Evolutionary conservation across 495 filamentous ascomycete species (phyloP).

Genomic region (Sporormia fimetaria): DNA sequence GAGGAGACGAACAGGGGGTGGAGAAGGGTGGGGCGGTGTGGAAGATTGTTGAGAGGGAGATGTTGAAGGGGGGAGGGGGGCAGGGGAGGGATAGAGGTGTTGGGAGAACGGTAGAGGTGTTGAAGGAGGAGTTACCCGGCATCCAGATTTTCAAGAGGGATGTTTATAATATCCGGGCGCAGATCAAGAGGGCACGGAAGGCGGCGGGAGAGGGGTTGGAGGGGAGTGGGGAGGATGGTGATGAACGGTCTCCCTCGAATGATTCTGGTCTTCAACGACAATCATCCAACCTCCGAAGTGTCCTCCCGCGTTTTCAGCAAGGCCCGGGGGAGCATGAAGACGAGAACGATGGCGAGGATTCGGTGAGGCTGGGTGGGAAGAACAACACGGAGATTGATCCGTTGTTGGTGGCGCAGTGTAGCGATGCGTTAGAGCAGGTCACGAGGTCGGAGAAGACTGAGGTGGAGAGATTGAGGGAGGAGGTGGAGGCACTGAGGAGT

Average conservation of each 20-base stretch:
- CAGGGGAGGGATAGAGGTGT: slow-evolving; percentile 22
- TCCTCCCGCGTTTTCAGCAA: no score
- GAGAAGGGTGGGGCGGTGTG: slow-evolving; percentile 20
- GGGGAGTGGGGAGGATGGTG: slow-evolving; percentile 8
- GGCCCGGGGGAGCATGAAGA: background rate
- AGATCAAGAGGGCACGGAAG: slow-evolving; percentile 24
- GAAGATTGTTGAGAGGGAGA: slow-evolving; percentile 24
- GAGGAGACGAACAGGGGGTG: slow-evolving; percentile 2
- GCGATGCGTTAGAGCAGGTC: slow-evolving; percentile 14
- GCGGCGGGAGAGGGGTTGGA: slow-evolving; percentile 16
- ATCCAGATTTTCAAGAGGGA: slow-evolving; percentile 26
- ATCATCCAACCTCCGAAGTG: no score
- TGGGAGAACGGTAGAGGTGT: slow-evolving; percentile 17
- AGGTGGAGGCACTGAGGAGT: slow-evolving; percentile 8
- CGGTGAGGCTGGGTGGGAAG: background rate
- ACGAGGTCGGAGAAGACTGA: slow-evolving; percentile 8
- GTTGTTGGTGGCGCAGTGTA: slow-evolving; percentile 17
- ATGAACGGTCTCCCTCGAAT: background rate
- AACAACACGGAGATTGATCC: slow-evolving; percentile 19
- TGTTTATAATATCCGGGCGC: slow-evolving; percentile 25
- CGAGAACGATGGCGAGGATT: background rate
- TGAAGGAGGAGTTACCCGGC: slow-evolving; percentile 19
- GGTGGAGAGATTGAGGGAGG: slow-evolving; percentile 11
- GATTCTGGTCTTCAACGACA: no score
- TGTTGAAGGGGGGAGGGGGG: slow-evolving; percentile 18